phyloP scores from a whole-genome alignment of 352 stramenopile species.

The Pythium biforme region DNA sequence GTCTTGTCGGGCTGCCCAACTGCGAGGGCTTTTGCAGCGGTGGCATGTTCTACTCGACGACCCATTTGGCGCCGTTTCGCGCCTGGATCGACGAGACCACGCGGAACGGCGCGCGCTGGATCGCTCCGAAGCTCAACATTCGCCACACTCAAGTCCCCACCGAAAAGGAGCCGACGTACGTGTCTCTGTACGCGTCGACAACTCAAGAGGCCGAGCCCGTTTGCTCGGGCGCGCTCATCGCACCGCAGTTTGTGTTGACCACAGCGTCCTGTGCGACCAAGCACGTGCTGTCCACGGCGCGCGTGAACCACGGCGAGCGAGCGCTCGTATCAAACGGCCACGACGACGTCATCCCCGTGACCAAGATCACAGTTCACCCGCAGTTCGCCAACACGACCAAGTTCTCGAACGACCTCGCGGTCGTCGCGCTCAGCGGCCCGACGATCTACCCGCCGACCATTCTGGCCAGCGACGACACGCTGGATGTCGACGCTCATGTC shows the following conservation, averaged over 20 bases:
- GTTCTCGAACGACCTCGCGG: constrained; percentile 24
- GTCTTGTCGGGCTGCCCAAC: constrained; percentile 24
- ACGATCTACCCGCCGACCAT: constrained; percentile 28
- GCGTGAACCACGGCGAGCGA: constrained; percentile 14
- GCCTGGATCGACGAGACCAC: constrained; percentile 27
- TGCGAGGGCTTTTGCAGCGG: constrained; percentile 28
- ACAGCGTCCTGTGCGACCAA: constrained; percentile 26
- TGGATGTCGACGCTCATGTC: constrained; percentile 3
- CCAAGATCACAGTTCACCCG: constrained; percentile 14
- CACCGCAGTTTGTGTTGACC: constrained; percentile 21
- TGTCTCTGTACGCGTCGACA: constrained; percentile 17
- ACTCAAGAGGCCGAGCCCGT: background rate
- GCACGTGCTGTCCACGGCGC: constrained; percentile 8
- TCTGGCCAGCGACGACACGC: constrained; percentile 18
- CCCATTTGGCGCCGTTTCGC: constrained; percentile 11
- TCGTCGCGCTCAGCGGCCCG: constrained; percentile 22
- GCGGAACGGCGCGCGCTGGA: background rate
- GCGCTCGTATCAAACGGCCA: background rate
- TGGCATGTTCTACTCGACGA: constrained; percentile 31
- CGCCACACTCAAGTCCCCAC: background rate
- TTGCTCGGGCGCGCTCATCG: constrained; percentile 28
- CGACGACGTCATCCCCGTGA: constrained; percentile 20
- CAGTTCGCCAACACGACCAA: constrained; percentile 21
- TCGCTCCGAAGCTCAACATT: background rate
- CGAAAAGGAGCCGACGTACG: constrained; percentile 15